Conservation (phyloP, 2,329 filamentous ascomycete species). For the Fusarium sublunatum region DNA sequence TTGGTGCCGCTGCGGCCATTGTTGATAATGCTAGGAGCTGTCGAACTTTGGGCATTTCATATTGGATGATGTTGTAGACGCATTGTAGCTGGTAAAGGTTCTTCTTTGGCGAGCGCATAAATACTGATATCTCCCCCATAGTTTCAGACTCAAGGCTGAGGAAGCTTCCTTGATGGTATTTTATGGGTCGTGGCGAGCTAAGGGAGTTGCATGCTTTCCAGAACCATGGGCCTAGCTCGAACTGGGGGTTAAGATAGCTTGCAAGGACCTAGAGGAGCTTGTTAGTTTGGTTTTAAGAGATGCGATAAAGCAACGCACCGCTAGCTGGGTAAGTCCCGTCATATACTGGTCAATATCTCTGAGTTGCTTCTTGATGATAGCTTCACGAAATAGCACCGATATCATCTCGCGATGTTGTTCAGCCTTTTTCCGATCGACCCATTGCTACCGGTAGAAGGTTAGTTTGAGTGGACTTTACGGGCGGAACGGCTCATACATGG, state of each 20-base stretch:
- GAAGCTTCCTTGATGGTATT: constrained; percentile 32
- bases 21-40: constrained; percentile 7
- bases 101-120: constrained; percentile 25
- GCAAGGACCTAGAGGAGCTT: constrained; percentile 10
- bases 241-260: constrained; percentile 32
- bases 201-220: constrained; percentile 33
- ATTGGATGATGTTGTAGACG: constrained; percentile 30
- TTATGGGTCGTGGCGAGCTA: constrained; percentile 21
- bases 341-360: constrained; percentile 29
- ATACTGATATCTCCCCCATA: constrained; percentile 19
- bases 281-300: neutral
- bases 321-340: constrained; percentile 32
- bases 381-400: constrained; percentile 31
- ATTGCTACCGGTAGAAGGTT: constrained; percentile 6
- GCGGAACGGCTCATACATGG: constrained; percentile 15
- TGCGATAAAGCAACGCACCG: too few relatives aligned
- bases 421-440: constrained; percentile 30
- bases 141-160: constrained; percentile 27
- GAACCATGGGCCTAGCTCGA: constrained; percentile 39
- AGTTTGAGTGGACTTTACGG: neutral
- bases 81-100: constrained; percentile 16
- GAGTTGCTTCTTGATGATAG: constrained; percentile 16
- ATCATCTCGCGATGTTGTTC: constrained; percentile 31
- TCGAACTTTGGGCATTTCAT: constrained; percentile 26
- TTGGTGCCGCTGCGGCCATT: constrained; percentile 5